Evolutionary conservation across 148 eudicot genomes (phyloP).

Genomic region (Rhododendron williamsianum): DNA sequence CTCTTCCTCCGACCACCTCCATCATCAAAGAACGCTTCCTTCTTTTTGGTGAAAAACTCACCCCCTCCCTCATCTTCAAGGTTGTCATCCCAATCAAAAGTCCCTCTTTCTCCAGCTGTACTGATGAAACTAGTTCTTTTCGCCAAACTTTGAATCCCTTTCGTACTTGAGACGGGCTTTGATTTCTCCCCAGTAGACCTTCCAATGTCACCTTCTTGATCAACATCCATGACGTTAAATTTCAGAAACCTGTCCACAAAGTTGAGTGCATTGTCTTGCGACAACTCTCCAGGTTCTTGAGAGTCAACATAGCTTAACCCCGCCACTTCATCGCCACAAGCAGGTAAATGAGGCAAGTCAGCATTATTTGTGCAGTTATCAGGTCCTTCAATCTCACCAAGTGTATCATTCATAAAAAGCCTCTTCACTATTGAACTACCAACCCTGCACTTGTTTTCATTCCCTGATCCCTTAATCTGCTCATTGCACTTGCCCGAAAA

Average conservation of each 20-base stretch:
- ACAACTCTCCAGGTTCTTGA: constrained; percentile 87
- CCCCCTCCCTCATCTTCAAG: constrained; percentile 95
- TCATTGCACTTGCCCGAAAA: constrained; percentile 14
- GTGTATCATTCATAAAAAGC: constrained; percentile 44
- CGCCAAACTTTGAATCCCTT: constrained; percentile 62
- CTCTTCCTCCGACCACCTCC: constrained; percentile 14
- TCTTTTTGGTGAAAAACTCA: constrained; percentile 68
- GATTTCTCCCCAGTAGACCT: constrained; percentile 26
- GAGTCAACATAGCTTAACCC: constrained; percentile 84
- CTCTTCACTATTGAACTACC: constrained; percentile 45
- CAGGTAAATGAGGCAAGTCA: background rate
- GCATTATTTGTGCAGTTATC: constrained; percentile 16
- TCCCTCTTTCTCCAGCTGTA: constrained; percentile 25
- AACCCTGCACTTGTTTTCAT: constrained; percentile 28
- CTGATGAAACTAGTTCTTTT: constrained; percentile 32
- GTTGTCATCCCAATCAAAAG: constrained; percentile 76
- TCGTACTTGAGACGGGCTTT: constrained; percentile 34
- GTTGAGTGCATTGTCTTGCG: constrained; percentile 81
- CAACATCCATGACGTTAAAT: constrained; percentile 39
- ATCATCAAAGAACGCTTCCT: constrained; percentile 44
- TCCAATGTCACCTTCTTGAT: constrained; percentile 18
- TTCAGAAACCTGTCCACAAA: constrained; percentile 70
- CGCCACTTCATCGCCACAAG: constrained; percentile 27
- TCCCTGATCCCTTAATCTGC: constrained; percentile 10
- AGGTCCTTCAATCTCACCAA: constrained; percentile 25